phyloP scores from a whole-genome alignment of 768 basidiomycete species.

The Tulasnella sp. region DNA sequence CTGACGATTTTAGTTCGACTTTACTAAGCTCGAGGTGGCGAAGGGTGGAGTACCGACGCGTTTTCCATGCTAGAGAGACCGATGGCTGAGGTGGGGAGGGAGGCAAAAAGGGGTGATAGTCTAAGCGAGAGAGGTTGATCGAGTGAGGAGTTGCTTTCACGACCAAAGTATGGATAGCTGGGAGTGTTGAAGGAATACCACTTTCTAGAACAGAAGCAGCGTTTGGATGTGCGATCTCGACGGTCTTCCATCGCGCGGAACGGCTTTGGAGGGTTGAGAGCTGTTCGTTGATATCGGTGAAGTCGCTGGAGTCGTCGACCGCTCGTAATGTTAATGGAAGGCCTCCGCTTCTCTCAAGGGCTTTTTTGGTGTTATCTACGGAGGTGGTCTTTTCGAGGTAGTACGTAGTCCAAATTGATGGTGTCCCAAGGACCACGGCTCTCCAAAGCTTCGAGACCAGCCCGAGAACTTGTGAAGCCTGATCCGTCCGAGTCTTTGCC shows the following conservation, averaged over 20 bases:
- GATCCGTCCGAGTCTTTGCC: neutral
- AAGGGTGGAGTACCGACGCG: neutral
- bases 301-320: neutral
- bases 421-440: neutral
- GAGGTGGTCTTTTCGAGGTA: neutral
- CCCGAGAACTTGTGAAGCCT: neutral
- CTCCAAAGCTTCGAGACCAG: neutral
- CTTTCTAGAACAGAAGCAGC: neutral
- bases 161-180: neutral
- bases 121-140: neutral
- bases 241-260: neutral
- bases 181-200: neutral
- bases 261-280: neutral
- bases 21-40: neutral
- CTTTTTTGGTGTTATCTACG: neutral
- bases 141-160: neutral
- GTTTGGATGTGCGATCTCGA: neutral
- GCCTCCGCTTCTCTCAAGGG: neutral
- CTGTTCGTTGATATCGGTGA: neutral
- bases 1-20: neutral
- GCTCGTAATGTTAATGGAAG: neutral
- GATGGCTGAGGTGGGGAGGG: neutral
- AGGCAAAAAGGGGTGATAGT: neutral
- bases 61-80: neutral
- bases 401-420: neutral